Evolutionary conservation across 805 yeast species (phyloP), one percentile per base, ranked within the genome.

Genomic region (Brettanomyces naardenensis): DNA sequence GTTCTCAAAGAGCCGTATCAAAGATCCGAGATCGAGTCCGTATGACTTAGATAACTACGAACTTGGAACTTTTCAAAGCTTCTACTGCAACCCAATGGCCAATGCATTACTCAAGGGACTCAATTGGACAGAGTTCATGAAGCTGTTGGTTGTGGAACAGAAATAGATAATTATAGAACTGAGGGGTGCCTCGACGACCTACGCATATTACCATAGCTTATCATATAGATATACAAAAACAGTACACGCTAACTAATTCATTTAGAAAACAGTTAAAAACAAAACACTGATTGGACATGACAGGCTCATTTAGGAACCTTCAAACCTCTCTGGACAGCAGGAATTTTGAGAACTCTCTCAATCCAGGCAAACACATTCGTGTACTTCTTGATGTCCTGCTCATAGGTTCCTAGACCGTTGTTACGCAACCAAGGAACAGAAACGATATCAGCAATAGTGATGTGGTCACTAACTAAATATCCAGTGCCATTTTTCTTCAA

Each of bases 391-490:
- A 32, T 3, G n/a, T 32, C 42, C 9, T 39, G 38, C 10, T 35
- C 33, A 21, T 68, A 59, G 6, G 17, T 34, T 4, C 20, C 37
- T 26, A 13, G 15, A 10, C n/a, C 21, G 7, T 11, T 27, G 6
- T 28, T 28, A 13, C 14, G 14, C 7, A 35, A 19, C 82, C 81
- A 75, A 3, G 73, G 66, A 43, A 57, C 64, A 4, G 65, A 53
- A 9, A 66, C 64, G 32, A 76, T 54, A 54, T 81, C 90, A 4
- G 83, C 83, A 45, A 75, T 66, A 11, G 78, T 63, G 35, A 78
- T 49, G 36, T 70, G 73, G 44, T 72, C 72, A 31, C 84, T 82
- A 36, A 76, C 84, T 19, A 79, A 58, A 58, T 59, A 81, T 2
- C 80, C 80, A 9, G 61, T 58, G 31, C 56, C 54, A 48, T 69